Conservation (phyloP, 148 eudicot genomes). For the Diospyros lotus region DNA sequence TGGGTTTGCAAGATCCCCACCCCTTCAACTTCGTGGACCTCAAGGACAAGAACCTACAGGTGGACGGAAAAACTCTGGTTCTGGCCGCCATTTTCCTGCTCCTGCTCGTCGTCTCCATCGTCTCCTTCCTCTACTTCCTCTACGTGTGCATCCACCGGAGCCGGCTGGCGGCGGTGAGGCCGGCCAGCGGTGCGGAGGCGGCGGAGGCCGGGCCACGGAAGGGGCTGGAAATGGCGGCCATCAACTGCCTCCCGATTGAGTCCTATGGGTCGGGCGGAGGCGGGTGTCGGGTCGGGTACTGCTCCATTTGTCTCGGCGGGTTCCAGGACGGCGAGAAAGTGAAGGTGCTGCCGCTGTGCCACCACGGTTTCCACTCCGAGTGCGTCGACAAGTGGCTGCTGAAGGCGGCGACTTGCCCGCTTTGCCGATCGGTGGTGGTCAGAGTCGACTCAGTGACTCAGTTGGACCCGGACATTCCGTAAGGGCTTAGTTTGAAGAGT, state of each 20-base stretch:
- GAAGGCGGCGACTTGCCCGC: slow-evolving; percentile 22
- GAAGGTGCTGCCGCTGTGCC: slow-evolving; percentile 25
- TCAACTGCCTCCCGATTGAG: slow-evolving; percentile 17
- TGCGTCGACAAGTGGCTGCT: slow-evolving; percentile 26
- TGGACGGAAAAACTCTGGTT: slow-evolving; percentile 14
- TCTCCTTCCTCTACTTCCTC: slow-evolving; percentile 10
- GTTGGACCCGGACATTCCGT: not conserved
- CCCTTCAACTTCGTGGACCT: slow-evolving; percentile 16
- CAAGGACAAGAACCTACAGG: slow-evolving; percentile 6
- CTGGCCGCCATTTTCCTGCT: slow-evolving; percentile 10
- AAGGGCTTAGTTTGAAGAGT: too few species aligned
- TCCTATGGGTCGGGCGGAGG: slow-evolving; percentile 3
- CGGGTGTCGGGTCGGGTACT: slow-evolving; percentile 10
- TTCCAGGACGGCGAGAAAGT: not conserved
- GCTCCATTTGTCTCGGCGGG: slow-evolving; percentile 14
- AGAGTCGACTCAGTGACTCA: not conserved
- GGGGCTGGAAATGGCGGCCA: slow-evolving; percentile 15
- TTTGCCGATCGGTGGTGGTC: slow-evolving; percentile 14
- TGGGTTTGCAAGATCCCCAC: slow-evolving; percentile 18
- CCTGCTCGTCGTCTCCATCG: not conserved
- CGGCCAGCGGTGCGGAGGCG: slow-evolving; percentile 1
- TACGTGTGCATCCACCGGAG: slow-evolving; percentile 10
- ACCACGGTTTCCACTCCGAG: slow-evolving; percentile 29
- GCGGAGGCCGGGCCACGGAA: not conserved
- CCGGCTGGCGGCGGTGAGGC: not conserved